phyloP scores from a whole-genome alignment of 2,329 filamentous ascomycete genomes.

The Dichotomopilus funicola region DNA sequence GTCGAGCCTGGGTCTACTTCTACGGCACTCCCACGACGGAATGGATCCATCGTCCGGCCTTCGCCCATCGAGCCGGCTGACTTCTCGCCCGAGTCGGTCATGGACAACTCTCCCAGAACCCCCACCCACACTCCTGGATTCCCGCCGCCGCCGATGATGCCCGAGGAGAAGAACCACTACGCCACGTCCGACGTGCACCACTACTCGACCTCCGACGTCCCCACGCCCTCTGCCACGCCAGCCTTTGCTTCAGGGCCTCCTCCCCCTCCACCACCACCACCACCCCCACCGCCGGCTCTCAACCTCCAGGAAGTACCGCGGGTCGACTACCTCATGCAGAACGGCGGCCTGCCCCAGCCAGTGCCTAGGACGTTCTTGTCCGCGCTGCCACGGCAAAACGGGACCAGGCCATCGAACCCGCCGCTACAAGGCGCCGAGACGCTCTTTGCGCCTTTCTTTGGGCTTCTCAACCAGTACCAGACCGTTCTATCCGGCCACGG shows the following conservation, averaged over 20 bases:
- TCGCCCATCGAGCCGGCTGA: conserved; percentile 38
- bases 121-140: conserved; percentile 52
- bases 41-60: conserved; percentile 22
- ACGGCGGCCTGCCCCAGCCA: conserved; percentile 69
- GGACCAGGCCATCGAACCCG: conserved; percentile 53
- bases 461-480: conserved; percentile 78
- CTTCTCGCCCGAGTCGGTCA: conserved; percentile 44
- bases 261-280: conserved; percentile 39
- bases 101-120: conserved; percentile 54
- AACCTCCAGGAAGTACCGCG: conserved; percentile 65
- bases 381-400: conserved; percentile 51
- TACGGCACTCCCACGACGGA: conserved; percentile 17
- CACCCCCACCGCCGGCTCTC: conserved; percentile 69
- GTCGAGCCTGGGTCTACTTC: conserved; percentile 17
- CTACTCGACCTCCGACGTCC: conserved; percentile 34
- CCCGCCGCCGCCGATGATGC: conserved; percentile 38
- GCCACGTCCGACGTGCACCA: conserved; percentile 32
- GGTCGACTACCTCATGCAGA: conserved; percentile 86
- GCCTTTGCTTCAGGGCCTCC: conserved; percentile 33
- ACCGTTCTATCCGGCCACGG: conserved; percentile 76
- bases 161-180: conserved; percentile 34
- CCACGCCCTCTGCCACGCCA: conserved; percentile 34
- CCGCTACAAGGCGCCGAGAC: conserved; percentile 62
- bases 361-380: conserved; percentile 69
- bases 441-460: conserved; percentile 77